Percentiles rank a stretch among this genome's conserved stretches.
Evolutionary conservation across 208 protist genomes (phyloP).

Genomic region (Wallacemonas sp.): DNA sequence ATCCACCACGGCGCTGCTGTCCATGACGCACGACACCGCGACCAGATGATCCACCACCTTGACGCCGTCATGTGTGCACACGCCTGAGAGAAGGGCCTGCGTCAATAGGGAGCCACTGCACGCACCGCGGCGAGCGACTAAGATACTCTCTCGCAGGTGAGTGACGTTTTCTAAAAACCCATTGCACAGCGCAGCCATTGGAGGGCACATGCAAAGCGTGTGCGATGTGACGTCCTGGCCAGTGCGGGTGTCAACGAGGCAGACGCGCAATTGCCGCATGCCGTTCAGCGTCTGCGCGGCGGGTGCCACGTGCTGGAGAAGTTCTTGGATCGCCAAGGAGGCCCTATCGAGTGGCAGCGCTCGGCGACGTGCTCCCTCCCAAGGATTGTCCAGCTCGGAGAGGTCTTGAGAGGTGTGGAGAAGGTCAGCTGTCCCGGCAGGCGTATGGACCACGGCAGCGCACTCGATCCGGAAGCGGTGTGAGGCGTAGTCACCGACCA

Average conservation of each 20-base stretch:
- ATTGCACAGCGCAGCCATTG: neutral
- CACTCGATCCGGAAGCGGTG: constrained; percentile 2
- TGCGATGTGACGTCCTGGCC: neutral
- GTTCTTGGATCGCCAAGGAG: neutral
- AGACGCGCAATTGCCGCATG: constrained; percentile 4
- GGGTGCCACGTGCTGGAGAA: neutral
- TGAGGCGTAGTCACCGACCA: neutral
- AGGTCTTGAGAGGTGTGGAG: neutral
- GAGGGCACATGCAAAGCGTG: constrained; percentile 1
- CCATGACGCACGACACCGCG: neutral
- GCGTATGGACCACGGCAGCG: neutral
- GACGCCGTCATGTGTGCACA: neutral
- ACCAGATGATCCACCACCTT: neutral
- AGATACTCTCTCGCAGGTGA: neutral
- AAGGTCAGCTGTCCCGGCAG: neutral
- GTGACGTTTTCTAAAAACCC: neutral
- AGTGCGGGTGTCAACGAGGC: neutral
- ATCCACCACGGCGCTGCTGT: neutral
- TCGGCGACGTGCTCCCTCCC: neutral
- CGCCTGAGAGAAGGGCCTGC: neutral
- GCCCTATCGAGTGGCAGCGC: neutral
- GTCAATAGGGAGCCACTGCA: neutral
- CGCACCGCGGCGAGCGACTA: neutral
- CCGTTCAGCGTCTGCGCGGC: neutral
- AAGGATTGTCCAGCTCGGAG: neutral